phyloP scores from a whole-genome alignment of 2,329 filamentous ascomycete genomes.

The Ceratocystis cubensis region DNA sequence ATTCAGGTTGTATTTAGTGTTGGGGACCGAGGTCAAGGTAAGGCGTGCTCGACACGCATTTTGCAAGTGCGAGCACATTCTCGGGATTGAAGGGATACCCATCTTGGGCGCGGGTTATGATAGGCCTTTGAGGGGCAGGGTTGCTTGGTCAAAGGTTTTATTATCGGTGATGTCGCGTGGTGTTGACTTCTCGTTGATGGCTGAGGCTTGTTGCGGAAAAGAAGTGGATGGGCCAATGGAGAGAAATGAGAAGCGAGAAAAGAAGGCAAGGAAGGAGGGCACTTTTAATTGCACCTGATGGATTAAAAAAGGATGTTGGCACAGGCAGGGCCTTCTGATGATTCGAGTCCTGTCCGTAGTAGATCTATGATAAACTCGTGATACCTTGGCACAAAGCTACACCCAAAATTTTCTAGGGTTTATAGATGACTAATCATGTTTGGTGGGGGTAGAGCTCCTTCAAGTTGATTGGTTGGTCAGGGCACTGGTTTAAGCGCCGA shows the following conservation, averaged over 20 bases:
- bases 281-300: background rate
- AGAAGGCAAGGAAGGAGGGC: background rate
- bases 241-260: background rate
- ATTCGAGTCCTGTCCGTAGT: background rate
- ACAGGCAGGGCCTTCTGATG: background rate
- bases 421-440: conserved; percentile 1
- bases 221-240: background rate
- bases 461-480: conserved; percentile 16
- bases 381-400: conserved; percentile 9
- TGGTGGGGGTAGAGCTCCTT: background rate
- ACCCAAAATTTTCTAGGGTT: conserved; percentile 14
- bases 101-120: conserved; percentile 8
- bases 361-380: conserved; percentile 9
- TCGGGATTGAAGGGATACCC: conserved; percentile 53
- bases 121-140: background rate
- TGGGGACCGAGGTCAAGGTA: conserved; percentile 69
- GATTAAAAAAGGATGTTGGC: background rate
- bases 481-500: conserved; percentile 20
- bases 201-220: background rate
- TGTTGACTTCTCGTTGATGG: background rate
- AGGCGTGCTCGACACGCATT: conserved; percentile 78
- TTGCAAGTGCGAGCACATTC: conserved; percentile 82
- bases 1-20: conserved; percentile 62
- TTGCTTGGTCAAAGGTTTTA: background rate
- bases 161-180: background rate